Evolutionary conservation across 805 yeast species (phyloP).

Genomic region (Wickerhamomyces queroliae): DNA sequence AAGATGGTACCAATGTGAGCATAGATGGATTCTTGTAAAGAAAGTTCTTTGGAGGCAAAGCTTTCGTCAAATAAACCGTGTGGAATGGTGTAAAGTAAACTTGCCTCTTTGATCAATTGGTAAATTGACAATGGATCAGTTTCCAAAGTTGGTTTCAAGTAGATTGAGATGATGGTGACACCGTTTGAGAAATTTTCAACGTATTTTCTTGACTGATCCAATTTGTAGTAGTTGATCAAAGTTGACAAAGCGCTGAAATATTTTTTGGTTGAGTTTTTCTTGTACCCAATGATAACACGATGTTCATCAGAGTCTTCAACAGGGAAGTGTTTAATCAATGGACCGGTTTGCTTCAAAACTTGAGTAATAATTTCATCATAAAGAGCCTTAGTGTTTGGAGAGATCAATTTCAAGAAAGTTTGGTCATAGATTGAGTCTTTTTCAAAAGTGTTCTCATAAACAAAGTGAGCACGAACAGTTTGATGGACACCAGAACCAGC

Average conservation of each 20-base stretch:
- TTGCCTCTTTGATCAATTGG: constrained; percentile 92
- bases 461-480: constrained; percentile 69
- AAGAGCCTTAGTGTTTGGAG: constrained; percentile 70
- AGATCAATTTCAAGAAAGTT: constrained; percentile 71
- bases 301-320: constrained; percentile 77
- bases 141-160: constrained; percentile 59
- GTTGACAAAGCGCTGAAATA: constrained; percentile 84
- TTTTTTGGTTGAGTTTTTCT: constrained; percentile 76
- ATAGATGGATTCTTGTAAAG: constrained; percentile 90
- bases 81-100: constrained; percentile 87
- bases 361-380: constrained; percentile 68
- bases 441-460: constrained; percentile 64
- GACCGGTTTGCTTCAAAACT: constrained; percentile 77
- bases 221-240: constrained; percentile 82
- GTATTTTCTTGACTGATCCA: constrained; percentile 81
- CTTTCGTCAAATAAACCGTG: constrained; percentile 71
- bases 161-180: constrained; percentile 79
- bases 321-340: constrained; percentile 84
- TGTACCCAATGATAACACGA: constrained; percentile 84
- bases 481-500: constrained; percentile 25
- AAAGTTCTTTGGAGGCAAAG: constrained; percentile 70
- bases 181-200: constrained; percentile 94
- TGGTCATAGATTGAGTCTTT: constrained; percentile 62
- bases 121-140: constrained; percentile 61
- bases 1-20: constrained; percentile 92